Percentiles rank a stretch among this genome's conserved stretches.
phyloP scores from a whole-genome alignment of 148 eudicot species.

The Silene latifolia region DNA sequence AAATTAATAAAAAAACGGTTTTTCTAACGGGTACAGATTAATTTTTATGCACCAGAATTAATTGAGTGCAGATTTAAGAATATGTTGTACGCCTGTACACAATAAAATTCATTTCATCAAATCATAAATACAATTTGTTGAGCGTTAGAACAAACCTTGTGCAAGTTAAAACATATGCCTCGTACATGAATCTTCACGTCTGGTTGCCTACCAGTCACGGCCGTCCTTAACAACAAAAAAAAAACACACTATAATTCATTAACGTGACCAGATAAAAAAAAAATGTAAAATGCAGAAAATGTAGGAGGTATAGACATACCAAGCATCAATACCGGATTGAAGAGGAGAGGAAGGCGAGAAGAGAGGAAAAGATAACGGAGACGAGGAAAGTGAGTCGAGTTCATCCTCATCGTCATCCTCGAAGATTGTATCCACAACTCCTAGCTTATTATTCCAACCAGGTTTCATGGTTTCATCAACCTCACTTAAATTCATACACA shows the following conservation, averaged over 20 bases:
- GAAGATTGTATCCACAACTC: constrained; percentile 60
- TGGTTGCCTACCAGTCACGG: constrained; percentile 40
- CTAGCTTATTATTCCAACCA: constrained; percentile 39
- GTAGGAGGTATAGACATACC: constrained; percentile 34
- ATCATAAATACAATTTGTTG: too few species aligned
- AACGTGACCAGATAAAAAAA: not conserved
- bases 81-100: too few species aligned
- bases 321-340: constrained; percentile 38
- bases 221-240: constrained; percentile 48
- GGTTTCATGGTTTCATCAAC: constrained; percentile 21
- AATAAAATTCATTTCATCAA: too few species aligned
- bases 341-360: constrained; percentile 39
- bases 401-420: constrained; percentile 48
- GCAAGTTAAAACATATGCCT: constrained; percentile 54
- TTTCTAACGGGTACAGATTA: too few species aligned
- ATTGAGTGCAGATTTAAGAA: too few species aligned
- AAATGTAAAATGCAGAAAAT: too few species aligned
- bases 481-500: not conserved
- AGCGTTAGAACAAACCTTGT: constrained; percentile 48
- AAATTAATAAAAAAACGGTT: too few species aligned
- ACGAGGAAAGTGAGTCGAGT: constrained; percentile 14
- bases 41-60: too few species aligned
- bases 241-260: not conserved
- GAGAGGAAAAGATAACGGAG: constrained; percentile 28
- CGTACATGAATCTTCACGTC: constrained; percentile 62